Percentiles rank a stretch among this genome's conserved stretches.
Conservation (phyloP, 2,329 filamentous ascomycete species). For the Cladosporium sp. region DNA sequence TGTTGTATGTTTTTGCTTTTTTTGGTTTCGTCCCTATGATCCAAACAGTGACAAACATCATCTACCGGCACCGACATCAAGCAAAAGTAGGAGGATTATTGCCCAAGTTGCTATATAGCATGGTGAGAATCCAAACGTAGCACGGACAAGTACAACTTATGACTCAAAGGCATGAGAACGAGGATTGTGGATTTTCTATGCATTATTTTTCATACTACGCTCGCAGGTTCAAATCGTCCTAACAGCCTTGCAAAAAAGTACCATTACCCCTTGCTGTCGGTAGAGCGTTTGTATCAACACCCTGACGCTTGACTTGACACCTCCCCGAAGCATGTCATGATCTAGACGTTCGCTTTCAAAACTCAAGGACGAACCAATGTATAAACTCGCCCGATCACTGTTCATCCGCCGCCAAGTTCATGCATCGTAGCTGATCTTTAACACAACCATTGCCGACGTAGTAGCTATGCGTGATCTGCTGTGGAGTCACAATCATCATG, state of each 20-base stretch:
- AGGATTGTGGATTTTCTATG: not conserved
- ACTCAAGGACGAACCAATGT: not conserved
- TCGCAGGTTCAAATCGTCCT: not conserved
- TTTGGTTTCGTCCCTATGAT: too few relatives aligned
- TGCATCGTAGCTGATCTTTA: not conserved
- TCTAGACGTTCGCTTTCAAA: not conserved
- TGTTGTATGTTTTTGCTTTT: too few relatives aligned
- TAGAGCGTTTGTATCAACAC: not conserved
- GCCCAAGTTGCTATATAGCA: too few relatives aligned
- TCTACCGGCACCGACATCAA: too few relatives aligned
- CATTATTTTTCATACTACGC: not conserved
- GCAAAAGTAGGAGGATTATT: too few relatives aligned
- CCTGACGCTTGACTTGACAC: not conserved
- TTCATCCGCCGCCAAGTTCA: not conserved
- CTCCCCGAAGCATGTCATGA: not conserved
- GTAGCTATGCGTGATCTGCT: not conserved
- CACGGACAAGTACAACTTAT: too few relatives aligned
- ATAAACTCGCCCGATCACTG: not conserved
- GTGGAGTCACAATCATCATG: not conserved
- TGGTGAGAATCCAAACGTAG: too few relatives aligned
- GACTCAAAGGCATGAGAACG: too few relatives aligned
- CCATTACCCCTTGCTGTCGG: too few relatives aligned
- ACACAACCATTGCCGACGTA: not conserved
- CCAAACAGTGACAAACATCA: too few relatives aligned
- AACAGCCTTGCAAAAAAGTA: not conserved